Conservation (phyloP, 805 yeast species). For the Millerozyma acaciae region DNA sequence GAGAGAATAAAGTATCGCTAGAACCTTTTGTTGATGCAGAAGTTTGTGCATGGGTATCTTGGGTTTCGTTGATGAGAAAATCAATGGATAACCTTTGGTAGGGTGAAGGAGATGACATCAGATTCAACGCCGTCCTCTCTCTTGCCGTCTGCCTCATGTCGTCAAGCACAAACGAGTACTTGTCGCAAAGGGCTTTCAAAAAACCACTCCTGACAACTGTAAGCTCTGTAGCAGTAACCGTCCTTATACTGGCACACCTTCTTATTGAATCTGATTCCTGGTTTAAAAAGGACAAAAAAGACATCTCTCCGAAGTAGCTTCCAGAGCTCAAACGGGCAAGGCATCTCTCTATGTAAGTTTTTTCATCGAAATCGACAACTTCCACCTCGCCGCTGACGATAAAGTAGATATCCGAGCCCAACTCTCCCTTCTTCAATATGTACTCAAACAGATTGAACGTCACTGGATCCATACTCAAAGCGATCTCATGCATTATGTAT, state of each 20-base stretch:
- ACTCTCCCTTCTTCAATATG: constrained; percentile 56
- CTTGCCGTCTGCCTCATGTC: constrained; percentile 61
- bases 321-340: constrained; percentile 61
- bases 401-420: constrained; percentile 63
- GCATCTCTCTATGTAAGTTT: constrained; percentile 30
- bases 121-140: constrained; percentile 38
- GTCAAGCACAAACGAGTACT: constrained; percentile 56
- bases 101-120: constrained; percentile 11
- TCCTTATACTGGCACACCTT: constrained; percentile 57
- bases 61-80: constrained; percentile 2
- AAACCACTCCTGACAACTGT: constrained; percentile 56
- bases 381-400: constrained; percentile 69
- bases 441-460: constrained; percentile 54
- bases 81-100: constrained; percentile 18
- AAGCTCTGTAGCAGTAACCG: constrained; percentile 57
- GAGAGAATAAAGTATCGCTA: constrained; percentile 1
- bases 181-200: constrained; percentile 49
- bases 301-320: constrained; percentile 74
- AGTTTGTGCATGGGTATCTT: neutral
- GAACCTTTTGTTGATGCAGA: constrained; percentile 2
- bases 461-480: constrained; percentile 57
- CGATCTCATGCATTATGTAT: constrained; percentile 59
- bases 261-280: constrained; percentile 31
- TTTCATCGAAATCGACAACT: constrained; percentile 40
- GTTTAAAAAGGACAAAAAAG: constrained; percentile 51